A percentile compares a stretch with the other conserved stretches of the same genome.
Evolutionary conservation across 2,329 filamentous ascomycete species (phyloP).

Genomic region (Fusarium tricinctum): DNA sequence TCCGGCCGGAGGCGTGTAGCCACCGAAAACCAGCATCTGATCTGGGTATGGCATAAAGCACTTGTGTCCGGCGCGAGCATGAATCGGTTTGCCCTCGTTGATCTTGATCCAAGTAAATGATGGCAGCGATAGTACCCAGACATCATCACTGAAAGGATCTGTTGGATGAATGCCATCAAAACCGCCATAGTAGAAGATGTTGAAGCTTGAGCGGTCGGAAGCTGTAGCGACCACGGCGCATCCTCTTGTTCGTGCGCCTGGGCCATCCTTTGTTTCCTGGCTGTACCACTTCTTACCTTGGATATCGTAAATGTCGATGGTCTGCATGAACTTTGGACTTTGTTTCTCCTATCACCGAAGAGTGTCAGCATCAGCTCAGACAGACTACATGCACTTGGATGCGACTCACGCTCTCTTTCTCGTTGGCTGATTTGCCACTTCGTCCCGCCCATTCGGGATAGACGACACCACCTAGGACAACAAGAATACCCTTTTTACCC

Average conservation of each 20-base stretch:
- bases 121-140: conserved; percentile 85
- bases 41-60: conserved; percentile 83
- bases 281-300: conserved; percentile 75
- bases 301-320: conserved; percentile 84
- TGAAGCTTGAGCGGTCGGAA: conserved; percentile 79
- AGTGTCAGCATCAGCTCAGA: conserved; percentile 9
- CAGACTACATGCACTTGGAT: not conserved
- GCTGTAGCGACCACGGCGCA: conserved; percentile 82
- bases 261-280: conserved; percentile 74
- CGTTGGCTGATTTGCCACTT: conserved; percentile 48
- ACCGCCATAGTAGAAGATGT: conserved; percentile 88
- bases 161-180: conserved; percentile 67
- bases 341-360: conserved; percentile 63
- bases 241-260: conserved; percentile 72
- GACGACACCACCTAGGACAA: conserved; percentile 82
- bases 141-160: conserved; percentile 70
- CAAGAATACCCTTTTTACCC: conserved; percentile 79
- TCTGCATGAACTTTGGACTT: conserved; percentile 78
- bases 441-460: conserved; percentile 65
- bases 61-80: conserved; percentile 77
- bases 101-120: conserved; percentile 82
- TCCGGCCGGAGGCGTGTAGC: conserved; percentile 62
- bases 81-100: conserved; percentile 61
- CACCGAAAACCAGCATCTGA: conserved; percentile 84
- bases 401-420: conserved; percentile 53